A percentile compares a stretch with the other conserved stretches of the same genome.
Conservation (phyloP, 306 rosid genomes). For the Rosa persica region DNA sequence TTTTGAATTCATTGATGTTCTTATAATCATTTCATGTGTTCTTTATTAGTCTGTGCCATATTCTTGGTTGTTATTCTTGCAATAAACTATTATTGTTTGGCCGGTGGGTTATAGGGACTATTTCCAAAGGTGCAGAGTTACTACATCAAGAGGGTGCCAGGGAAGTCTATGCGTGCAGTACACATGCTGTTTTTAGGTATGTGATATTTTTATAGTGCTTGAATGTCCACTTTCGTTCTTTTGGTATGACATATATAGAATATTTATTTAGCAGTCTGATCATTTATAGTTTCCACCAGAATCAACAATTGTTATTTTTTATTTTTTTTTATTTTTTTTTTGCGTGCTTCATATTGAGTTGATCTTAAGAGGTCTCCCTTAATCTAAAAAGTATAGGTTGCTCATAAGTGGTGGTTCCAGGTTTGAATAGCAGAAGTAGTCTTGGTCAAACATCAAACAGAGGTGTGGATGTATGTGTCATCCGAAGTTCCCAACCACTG, state of each 20-base stretch:
- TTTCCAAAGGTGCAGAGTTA: constrained; percentile 85
- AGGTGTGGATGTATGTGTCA: not conserved
- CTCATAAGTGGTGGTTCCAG: not conserved
- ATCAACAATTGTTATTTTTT: not conserved
- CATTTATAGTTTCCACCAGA: not conserved
- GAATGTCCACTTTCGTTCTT: not conserved
- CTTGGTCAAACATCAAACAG: not conserved
- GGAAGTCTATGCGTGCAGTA: constrained; percentile 94
- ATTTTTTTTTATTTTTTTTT: not conserved
- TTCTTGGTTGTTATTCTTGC: constrained; percentile 10
- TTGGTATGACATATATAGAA: not conserved
- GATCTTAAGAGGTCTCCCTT: not conserved
- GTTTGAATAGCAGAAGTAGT: not conserved
- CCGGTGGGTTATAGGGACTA: constrained; percentile 58
- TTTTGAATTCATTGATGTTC: constrained; percentile 2
- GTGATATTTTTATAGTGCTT: constrained; percentile 14
- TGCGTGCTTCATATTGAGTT: not conserved
- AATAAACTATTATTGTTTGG: constrained; percentile 19
- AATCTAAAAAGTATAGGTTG: not conserved
- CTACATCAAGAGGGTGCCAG: constrained; percentile 96
- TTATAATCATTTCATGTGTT: not conserved
- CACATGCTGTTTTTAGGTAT: constrained; percentile 97
- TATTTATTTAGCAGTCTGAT: not conserved
- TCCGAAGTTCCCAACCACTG: not conserved
- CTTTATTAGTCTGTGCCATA: not conserved